Evolutionary conservation across 805 yeast genomes (phyloP), one percentile per base, ranked within the genome.

Genomic region (Kodamaea hsintzibuensis): DNA sequence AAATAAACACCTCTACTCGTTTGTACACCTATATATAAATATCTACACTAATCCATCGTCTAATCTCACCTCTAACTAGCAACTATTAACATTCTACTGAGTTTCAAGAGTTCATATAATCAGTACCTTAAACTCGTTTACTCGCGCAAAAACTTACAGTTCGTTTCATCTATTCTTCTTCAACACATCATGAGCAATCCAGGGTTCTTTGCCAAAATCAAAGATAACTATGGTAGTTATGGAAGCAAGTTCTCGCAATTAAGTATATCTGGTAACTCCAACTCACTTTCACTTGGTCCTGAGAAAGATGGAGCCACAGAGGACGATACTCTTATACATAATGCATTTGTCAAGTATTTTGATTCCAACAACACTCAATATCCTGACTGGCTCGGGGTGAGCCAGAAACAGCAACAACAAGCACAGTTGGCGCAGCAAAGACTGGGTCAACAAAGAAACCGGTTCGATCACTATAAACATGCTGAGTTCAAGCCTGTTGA

Each of bases 341-440:
- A 72, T 55, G 79, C 80, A 2, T 75, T 76, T 55, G 74, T 74
- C 40, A 69, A 68, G 50, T 72, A 70, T 58, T 76, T 63, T 52
- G 77, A 74, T 50, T 25, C 59, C 6, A 62, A 61, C 16, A 57
- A 62, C 37, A 62, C 65, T 48, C 67, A 71, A n/a, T 76, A 70
- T 52, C 80, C 80, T 19, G 79, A 74, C 27, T 76, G 80, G 80
- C 64, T 76, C 35, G 80, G 79, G 10, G 56, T 49, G 9, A 40
- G 40, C 14, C 55, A 39, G 13, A 55, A 49, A 40, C 60, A 57
- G 40, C 50, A 14, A 30, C 57, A 58, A 27, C 60, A 53, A 17
- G 51, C 47, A 3, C 53, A 50, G 33, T 30, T 54, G 44, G 18
- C 49, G 9, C 56, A 44, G 10, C 39, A 55, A n/a, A 16, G 22